Base-by-base conservation (phyloP, 768 basidiomycete genomes). In the Termitomyces bulborhizus region DNA sequence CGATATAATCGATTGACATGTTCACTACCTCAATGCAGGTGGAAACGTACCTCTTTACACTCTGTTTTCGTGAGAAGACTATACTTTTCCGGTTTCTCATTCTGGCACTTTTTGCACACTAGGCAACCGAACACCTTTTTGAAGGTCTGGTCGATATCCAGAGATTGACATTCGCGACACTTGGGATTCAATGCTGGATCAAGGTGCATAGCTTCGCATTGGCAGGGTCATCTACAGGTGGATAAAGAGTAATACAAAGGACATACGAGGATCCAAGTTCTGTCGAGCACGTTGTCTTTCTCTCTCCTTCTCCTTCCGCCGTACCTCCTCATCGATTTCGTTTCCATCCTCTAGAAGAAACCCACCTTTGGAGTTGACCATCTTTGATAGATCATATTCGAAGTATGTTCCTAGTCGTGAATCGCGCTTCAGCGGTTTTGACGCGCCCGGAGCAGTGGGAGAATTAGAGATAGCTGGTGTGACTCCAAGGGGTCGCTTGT, bases 61-160 rank as follows among this genome's bases (percentile, higher is more conserved):
- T 99, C 97, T 0, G 97, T 98, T 75, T 99, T 99, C 6, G 97
- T 99, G 54, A 99, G 70, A 6, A 99, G 76, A 67, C 93, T 91
- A 66, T 97, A 99, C 69, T 87, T 91, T 64, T 98, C 95, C 6
- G 94, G 91, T 53, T 83, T 79, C 56, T 87, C 84, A 63, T 94
- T 86, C 74, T 95, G 93, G 70, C 95, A 98, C 57, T 79, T 82
- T 63, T 88, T 87, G 73, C 97, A 99, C 1, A 98, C 90, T 15
- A 84, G 69, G 67, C 88, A 88, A 24, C 84, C 79, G 65, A 98
- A 98, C 32, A 92, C 83, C 62, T 86, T 90, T 66, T 81, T 78
- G 66, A 83, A 90, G 2, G 81, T 83, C 55, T 84, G 81, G 68
- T 99, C 96, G 53, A 98, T 86, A 67, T 97, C 91, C 60, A 92